phyloP scores from a whole-genome alignment of 768 basidiomycete species.

The Tephrocybe sp. region DNA sequence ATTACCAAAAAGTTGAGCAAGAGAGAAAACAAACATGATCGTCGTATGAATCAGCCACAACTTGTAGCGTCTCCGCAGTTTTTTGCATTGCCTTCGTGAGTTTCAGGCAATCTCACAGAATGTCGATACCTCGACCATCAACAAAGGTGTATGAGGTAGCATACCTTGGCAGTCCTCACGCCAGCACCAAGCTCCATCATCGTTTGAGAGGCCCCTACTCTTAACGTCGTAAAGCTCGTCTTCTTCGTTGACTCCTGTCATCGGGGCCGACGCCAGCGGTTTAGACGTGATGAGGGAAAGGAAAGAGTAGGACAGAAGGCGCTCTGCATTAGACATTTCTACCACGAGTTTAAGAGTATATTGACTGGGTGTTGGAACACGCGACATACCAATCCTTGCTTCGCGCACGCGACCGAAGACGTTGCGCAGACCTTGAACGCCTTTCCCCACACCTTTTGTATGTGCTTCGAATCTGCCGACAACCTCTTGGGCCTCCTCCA shows the following conservation, averaged over 20 bases:
- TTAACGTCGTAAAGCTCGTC: constrained; percentile 40
- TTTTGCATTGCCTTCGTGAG: constrained; percentile 79
- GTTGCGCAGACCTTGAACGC: constrained; percentile 65
- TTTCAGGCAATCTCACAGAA: constrained; percentile 62
- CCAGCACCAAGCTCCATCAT: constrained; percentile 87
- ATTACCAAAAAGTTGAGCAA: background rate
- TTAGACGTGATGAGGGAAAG: constrained; percentile 75
- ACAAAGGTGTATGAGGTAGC: constrained; percentile 4
- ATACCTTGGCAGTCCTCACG: constrained; percentile 71
- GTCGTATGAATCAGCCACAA: constrained; percentile 76
- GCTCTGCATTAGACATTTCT: constrained; percentile 82
- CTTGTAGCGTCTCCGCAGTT: constrained; percentile 70
- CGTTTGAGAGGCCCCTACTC: constrained; percentile 61
- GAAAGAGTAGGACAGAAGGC: constrained; percentile 70
- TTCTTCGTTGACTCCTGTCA: constrained; percentile 48
- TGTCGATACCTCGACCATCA: background rate
- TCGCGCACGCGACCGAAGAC: constrained; percentile 65
- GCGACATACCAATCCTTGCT: constrained; percentile 57
- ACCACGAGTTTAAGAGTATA: background rate
- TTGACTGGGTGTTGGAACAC: background rate
- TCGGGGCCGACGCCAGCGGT: constrained; percentile 49
- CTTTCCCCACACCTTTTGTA: constrained; percentile 61
- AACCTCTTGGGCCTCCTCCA: constrained; percentile 62
- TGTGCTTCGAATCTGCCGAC: constrained; percentile 67
- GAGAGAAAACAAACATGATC: constrained; percentile 56